Evolutionary conservation across 805 yeast genomes (phyloP).

Genomic region (Groenewaldozyma tartarivorans): DNA sequence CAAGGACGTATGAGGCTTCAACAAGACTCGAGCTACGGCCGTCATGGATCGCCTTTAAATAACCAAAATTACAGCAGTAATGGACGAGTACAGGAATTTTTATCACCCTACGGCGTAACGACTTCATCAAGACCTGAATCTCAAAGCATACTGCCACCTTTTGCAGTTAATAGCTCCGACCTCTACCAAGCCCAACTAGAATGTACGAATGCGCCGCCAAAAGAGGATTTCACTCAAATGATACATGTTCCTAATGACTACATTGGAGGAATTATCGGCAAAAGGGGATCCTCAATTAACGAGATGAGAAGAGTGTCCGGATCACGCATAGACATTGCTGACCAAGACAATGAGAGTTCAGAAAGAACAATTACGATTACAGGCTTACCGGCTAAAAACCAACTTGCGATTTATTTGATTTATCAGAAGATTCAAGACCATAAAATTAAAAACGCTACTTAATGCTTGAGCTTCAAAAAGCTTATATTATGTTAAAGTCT

Average conservation of each 20-base stretch:
- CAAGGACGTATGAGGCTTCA: too few relatives aligned
- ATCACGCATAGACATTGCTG: constrained; percentile 59
- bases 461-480: too few relatives aligned
- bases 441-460: constrained; percentile 33
- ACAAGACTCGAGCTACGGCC: too few relatives aligned
- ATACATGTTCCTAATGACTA: constrained; percentile 60
- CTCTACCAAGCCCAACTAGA: constrained; percentile 9
- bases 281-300: constrained; percentile 68
- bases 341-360: constrained; percentile 21
- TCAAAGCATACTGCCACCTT: background rate
- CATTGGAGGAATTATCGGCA: constrained; percentile 75
- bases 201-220: constrained; percentile 10
- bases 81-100: background rate
- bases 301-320: constrained; percentile 66
- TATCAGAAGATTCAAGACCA: constrained; percentile 65
- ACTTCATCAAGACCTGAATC: background rate
- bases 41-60: background rate
- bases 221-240: constrained; percentile 18
- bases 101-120: background rate
- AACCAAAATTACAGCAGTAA: background rate
- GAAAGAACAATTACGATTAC: constrained; percentile 60
- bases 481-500: too few relatives aligned
- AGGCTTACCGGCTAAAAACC: constrained; percentile 59
- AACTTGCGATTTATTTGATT: constrained; percentile 61
- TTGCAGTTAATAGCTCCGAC: background rate